Evolutionary conservation across 2,329 filamentous ascomycete genomes (phyloP).

Genomic region (Fusarium acutatum): DNA sequence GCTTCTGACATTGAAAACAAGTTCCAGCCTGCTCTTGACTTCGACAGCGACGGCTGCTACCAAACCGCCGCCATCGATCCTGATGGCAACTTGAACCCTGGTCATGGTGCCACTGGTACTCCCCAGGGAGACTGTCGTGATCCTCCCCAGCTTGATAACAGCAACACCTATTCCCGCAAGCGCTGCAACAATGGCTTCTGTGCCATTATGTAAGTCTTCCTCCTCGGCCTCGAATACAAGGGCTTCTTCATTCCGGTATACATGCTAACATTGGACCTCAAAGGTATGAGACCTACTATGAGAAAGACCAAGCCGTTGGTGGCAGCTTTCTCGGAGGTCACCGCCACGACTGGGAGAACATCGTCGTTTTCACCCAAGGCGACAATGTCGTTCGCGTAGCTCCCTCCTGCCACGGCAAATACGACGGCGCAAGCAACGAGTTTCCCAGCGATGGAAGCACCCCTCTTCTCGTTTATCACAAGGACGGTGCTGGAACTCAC

Average conservation of each 20-base stretch:
- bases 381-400: slow-evolving; percentile 40
- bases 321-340: slow-evolving; percentile 48
- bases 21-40: slow-evolving; percentile 51
- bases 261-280: neutral
- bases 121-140: slow-evolving; percentile 44
- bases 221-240: fast-evolving
- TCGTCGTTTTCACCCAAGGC: slow-evolving; percentile 46
- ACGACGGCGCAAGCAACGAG: slow-evolving; percentile 34
- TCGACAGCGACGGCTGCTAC: slow-evolving; percentile 53
- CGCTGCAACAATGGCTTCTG: slow-evolving; percentile 48
- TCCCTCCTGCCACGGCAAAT: slow-evolving; percentile 42
- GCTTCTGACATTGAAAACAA: slow-evolving; percentile 46
- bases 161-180: slow-evolving; percentile 45
- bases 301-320: slow-evolving; percentile 52
- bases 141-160: slow-evolving; percentile 43
- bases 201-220: slow-evolving; percentile 39
- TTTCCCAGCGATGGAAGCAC: slow-evolving; percentile 31
- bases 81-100: slow-evolving; percentile 45
- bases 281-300: slow-evolving; percentile 51
- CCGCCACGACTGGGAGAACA: slow-evolving; percentile 54
- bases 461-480: slow-evolving; percentile 43
- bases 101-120: slow-evolving; percentile 40
- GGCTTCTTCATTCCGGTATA: fast-evolving
- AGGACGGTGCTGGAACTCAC: slow-evolving; percentile 42
- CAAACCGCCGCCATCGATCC: slow-evolving; percentile 56